Evolutionary conservation across 257 asterid genomes (phyloP).

Genomic region (Marsdenia floribunda): DNA sequence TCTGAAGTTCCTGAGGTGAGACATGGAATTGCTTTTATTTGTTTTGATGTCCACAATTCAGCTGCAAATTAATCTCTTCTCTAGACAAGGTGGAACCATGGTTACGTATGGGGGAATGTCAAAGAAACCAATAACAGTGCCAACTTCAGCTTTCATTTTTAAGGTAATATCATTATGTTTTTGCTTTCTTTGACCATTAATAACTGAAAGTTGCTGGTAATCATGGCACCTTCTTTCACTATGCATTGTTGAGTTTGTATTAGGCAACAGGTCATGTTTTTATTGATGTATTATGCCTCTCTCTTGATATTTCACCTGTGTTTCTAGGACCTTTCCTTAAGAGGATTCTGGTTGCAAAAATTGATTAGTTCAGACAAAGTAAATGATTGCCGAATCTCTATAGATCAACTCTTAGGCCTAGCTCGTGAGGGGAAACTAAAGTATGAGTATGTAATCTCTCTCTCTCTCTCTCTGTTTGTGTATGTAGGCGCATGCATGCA

Average conservation of each 20-base stretch:
- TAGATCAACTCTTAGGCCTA: conserved; percentile 68
- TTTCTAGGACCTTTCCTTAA: conserved; percentile 74
- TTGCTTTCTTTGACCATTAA: not conserved
- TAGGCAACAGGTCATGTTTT: not conserved
- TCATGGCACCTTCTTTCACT: not conserved
- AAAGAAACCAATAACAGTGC: conserved; percentile 76
- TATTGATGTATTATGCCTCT: not conserved
- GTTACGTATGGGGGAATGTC: conserved; percentile 99
- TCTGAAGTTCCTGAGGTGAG: conserved; percentile 81
- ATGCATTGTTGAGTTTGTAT: conserved; percentile 3
- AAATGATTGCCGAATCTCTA: conserved; percentile 61
- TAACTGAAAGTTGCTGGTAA: not conserved
- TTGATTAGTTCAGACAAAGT: conserved; percentile 67
- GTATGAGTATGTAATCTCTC: conserved; percentile 54
- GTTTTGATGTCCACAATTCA: not conserved
- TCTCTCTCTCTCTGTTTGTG: conserved; percentile 7
- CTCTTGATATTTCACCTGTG: conserved; percentile 8
- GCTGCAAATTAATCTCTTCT: conserved; percentile 17
- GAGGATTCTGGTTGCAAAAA: conserved; percentile 95
- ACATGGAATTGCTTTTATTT: conserved; percentile 8
- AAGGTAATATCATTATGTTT: conserved; percentile 42
- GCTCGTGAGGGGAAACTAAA: conserved; percentile 60
- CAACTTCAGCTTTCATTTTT: conserved; percentile 82
- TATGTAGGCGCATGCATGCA: not conserved
- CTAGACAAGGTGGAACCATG: conserved; percentile 92